phyloP scores from a whole-genome alignment of 2,329 filamentous ascomycete genomes.

The Fusarium virguliforme region DNA sequence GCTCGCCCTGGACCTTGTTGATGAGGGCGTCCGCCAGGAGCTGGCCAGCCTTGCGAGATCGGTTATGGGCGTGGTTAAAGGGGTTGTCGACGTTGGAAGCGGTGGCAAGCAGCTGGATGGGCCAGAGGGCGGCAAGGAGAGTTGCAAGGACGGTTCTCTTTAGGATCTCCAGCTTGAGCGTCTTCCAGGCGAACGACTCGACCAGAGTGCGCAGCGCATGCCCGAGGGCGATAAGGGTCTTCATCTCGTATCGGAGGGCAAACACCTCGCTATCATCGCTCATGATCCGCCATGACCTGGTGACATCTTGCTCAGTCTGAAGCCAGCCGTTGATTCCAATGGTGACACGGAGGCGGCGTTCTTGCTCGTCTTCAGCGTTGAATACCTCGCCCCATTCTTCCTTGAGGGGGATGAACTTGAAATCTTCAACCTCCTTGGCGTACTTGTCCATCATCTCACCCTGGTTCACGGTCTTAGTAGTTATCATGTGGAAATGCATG shows the following conservation, averaged over 20 bases:
- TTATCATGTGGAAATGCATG: too few species aligned
- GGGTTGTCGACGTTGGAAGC: slow-evolving; percentile 84
- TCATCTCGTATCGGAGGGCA: slow-evolving; percentile 86
- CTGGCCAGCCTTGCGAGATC: slow-evolving; percentile 84
- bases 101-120: slow-evolving; percentile 76
- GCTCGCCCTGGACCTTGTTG: slow-evolving; percentile 85
- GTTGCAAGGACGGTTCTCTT: slow-evolving; percentile 79
- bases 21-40: slow-evolving; percentile 87
- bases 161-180: slow-evolving; percentile 82
- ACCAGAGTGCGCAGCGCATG: slow-evolving; percentile 81
- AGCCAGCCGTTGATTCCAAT: slow-evolving; percentile 93
- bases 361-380: slow-evolving; percentile 48
- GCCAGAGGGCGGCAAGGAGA: slow-evolving; percentile 79
- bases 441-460: slow-evolving; percentile 91
- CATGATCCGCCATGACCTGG: slow-evolving; percentile 84
- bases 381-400: slow-evolving; percentile 58
- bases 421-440: slow-evolving; percentile 88
- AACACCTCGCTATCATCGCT: slow-evolving; percentile 83
- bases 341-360: slow-evolving; percentile 79
- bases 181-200: slow-evolving; percentile 80
- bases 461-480: slow-evolving; percentile 51
- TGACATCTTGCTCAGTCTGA: slow-evolving; percentile 80
- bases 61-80: slow-evolving; percentile 81
- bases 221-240: slow-evolving; percentile 82
- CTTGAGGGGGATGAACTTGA: slow-evolving; percentile 81